These are phyloP conservation scores for Trichoderma gracile DNA, from an alignment of 2,329 filamentous ascomycete species.

Conservation along the genomic window DNA sequence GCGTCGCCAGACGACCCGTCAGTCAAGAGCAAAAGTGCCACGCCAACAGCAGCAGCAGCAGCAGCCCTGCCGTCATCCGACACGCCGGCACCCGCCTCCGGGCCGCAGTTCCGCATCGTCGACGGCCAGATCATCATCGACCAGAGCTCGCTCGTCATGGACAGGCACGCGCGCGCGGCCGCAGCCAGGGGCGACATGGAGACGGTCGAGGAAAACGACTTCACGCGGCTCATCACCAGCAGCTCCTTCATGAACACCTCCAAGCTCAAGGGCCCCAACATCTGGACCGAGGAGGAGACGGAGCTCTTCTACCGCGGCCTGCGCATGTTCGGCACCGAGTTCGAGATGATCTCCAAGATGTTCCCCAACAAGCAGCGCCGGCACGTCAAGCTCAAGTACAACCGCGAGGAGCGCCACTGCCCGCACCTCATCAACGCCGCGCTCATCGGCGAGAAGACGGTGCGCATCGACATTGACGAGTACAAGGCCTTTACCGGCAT, in stretches of 20 bases:
- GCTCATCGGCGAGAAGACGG: slow-evolving; percentile 60
- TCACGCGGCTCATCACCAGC: slow-evolving; percentile 69
- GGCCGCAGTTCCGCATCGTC: slow-evolving; percentile 62
- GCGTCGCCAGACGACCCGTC: slow-evolving; percentile 15
- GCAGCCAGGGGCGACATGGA: slow-evolving; percentile 55
- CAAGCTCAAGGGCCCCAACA: slow-evolving; percentile 63
- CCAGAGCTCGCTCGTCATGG: slow-evolving; percentile 65
- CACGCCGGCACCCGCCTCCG: slow-evolving; percentile 38
- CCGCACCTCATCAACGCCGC: slow-evolving; percentile 64
- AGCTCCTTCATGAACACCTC: slow-evolving; percentile 63
- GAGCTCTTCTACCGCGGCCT: slow-evolving; percentile 75
- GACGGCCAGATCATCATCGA: slow-evolving; percentile 74
- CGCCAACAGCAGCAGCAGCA: slow-evolving; percentile 14
- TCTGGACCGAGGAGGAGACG: slow-evolving; percentile 71
- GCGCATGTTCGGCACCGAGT: slow-evolving; percentile 78
- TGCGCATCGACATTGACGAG: slow-evolving; percentile 60
- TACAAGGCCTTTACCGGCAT: slow-evolving; percentile 57
- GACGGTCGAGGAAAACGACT: slow-evolving; percentile 74
- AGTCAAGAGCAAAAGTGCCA: slow-evolving; percentile 26
- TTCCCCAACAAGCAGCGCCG: slow-evolving; percentile 71
- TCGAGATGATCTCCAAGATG: slow-evolving; percentile 75
- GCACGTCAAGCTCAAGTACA: slow-evolving; percentile 80
- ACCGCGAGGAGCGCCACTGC: slow-evolving; percentile 71
- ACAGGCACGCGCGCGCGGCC: slow-evolving; percentile 65
- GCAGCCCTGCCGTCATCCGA: slow-evolving; percentile 24